Percentiles rank a stretch among this genome's conserved stretches.
These are phyloP conservation scores for Myxozyma vanderwaltii DNA, from an alignment of 805 yeast species.

Conservation along the genomic window DNA sequence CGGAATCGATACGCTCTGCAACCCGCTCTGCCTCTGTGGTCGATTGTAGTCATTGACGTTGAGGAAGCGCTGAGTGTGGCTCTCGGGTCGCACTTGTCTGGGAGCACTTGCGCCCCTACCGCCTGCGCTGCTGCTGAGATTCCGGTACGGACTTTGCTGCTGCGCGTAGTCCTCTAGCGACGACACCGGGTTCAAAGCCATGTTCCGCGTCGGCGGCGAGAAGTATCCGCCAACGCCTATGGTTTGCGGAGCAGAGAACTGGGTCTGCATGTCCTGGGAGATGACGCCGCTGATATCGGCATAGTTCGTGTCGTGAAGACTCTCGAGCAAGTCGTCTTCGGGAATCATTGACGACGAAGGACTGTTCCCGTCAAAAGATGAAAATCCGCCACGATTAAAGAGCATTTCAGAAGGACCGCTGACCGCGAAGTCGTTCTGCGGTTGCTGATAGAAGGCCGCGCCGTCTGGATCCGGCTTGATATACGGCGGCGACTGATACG, in stretches of 20 bases:
- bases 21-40: conserved; percentile 26
- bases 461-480: conserved; percentile 34
- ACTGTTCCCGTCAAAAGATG: conserved; percentile 22
- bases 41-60: conserved; percentile 31
- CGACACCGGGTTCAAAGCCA: conserved; percentile 34
- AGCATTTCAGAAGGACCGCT: conserved; percentile 1
- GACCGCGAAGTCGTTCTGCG: neutral
- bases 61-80: conserved; percentile 37
- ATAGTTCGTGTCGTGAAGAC: conserved; percentile 4
- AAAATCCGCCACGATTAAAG: conserved; percentile 27
- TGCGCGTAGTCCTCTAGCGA: conserved; percentile 40
- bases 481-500: conserved; percentile 30
- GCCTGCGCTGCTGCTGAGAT: conserved; percentile 12
- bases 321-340: conserved; percentile 29
- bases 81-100: conserved; percentile 15
- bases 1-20: conserved; percentile 29
- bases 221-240: conserved; percentile 24
- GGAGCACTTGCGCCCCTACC: conserved; percentile 9
- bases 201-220: conserved; percentile 26
- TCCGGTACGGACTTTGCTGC: conserved; percentile 24
- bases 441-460: conserved; percentile 4
- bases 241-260: neutral
- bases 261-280: neutral
- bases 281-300: neutral
- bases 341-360: conserved; percentile 30